Evolutionary conservation across 805 yeast genomes (phyloP).

Genomic region (Candida oleophila): DNA sequence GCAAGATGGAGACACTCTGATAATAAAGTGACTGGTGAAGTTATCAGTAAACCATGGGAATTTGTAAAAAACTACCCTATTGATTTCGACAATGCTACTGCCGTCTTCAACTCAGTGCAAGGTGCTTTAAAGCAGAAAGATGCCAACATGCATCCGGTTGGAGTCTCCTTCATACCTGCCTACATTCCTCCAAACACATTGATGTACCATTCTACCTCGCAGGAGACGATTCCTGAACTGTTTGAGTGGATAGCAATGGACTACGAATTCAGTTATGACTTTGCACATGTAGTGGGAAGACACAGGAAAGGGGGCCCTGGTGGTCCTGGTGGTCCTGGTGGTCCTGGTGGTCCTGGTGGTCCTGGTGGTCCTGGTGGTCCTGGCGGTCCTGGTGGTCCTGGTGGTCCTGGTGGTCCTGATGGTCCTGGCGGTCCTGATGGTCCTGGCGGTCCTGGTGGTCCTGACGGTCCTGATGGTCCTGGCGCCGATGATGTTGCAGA

Average conservation of each 20-base stretch:
- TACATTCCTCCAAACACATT: slow-evolving; percentile 58
- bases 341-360: slow-evolving; percentile 6
- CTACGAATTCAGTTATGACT: slow-evolving; percentile 56
- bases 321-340: slow-evolving; percentile 10
- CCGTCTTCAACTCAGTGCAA: slow-evolving; percentile 54
- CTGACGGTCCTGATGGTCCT: neutral
- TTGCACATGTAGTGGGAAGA: slow-evolving; percentile 27
- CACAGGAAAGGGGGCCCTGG: neutral
- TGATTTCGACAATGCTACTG: slow-evolving; percentile 49
- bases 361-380: slow-evolving; percentile 7
- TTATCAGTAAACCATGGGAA: neutral
- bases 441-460: slow-evolving; percentile 8
- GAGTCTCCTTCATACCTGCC: slow-evolving; percentile 61
- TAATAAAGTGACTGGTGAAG: neutral
- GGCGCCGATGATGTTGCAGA: slow-evolving; percentile 1
- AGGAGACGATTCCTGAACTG: slow-evolving; percentile 40
- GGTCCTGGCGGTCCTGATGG: slow-evolving; percentile 4
- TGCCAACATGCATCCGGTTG: slow-evolving; percentile 52
- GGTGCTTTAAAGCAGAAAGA: slow-evolving; percentile 53
- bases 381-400: slow-evolving; percentile 4
- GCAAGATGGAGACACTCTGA: neutral
- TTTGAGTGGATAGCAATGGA: slow-evolving; percentile 69
- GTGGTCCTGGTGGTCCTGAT: neutral
- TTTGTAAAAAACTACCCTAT: slow-evolving; percentile 16
- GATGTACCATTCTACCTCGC: slow-evolving; percentile 51